Conservation (phyloP, 1,139 yeast genomes). For the Protomyces lactucae-debilis region DNA sequence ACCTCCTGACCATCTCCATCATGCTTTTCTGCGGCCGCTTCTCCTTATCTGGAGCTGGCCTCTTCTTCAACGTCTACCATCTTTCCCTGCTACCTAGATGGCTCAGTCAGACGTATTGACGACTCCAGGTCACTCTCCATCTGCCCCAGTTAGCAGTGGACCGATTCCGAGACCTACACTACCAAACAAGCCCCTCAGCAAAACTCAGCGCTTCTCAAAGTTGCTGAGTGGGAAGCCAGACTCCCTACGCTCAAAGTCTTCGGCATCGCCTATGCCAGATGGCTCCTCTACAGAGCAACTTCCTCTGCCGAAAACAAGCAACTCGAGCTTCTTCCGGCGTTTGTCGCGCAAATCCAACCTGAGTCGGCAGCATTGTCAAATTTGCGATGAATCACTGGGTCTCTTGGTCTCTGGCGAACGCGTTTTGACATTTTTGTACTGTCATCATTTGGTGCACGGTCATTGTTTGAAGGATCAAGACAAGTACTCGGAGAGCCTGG, state of each 20-base stretch:
- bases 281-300: neutral
- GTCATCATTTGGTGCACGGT: neutral
- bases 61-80: too few relatives aligned
- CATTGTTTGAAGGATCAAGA: neutral
- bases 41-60: too few relatives aligned
- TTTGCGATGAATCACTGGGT: neutral
- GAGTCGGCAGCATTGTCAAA: neutral
- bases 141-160: too few relatives aligned
- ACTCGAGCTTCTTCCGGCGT: neutral
- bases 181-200: neutral
- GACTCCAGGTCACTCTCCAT: too few relatives aligned
- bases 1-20: too few relatives aligned
- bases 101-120: too few relatives aligned
- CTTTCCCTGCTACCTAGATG: too few relatives aligned
- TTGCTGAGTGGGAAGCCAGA: neutral
- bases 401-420: neutral
- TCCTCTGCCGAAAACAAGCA: neutral
- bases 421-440: neutral
- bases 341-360: neutral
- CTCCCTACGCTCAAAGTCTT: neutral
- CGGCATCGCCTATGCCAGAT: neutral
- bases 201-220: neutral
- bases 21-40: too few relatives aligned
- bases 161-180: too few relatives aligned
- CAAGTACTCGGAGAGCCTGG: neutral